Evolutionary conservation across 2,329 filamentous ascomycete genomes (phyloP), one percentile per base, ranked within the genome.

Genomic region (Beauveria australis): DNA sequence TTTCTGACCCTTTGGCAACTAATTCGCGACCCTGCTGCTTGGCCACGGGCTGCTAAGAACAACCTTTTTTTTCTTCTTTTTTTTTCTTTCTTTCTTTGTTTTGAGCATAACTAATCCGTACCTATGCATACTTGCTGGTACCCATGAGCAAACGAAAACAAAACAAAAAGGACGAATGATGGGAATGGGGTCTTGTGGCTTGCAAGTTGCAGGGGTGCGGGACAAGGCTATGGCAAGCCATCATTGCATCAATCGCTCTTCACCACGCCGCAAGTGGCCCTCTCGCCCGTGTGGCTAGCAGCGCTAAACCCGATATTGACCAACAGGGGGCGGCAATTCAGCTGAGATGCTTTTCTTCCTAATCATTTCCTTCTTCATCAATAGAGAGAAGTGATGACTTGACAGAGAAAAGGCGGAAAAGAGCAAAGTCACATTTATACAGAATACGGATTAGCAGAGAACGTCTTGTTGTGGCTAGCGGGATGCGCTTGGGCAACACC

Each of bases 241-340:
- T 55, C 33, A 47, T 48, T 48, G 43, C 33, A 47, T 55, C 33
- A 47, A 56, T 56, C 53, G 53, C 53, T 22, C 30, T 43, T 26
- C 53, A 48, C 19, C 28, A 10, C 43, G 43, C 43, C 44, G 10
- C 16, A 57, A 57, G 10, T 48, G 44, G 55, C 46, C 33, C 33
- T 58, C 55, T 28, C 43, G 30, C 44, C 22, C 41, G 55, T 47
- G 46, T 41, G 30, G 46, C 33, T 19, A 40, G 14, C 30, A 5
- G 28, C 55, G 55, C 55, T 58, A 58, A 51, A 19, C 55, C 55
- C 55, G 55, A 58, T 58, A 58, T 33, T 18, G 53, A 30, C 26
- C 24, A 22, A 46, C 26, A 12, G 6, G 53, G 41, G 41, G 16
- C 6, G 14, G 14, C 14, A 10, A 16, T 46, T 24, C 55, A 58